Evolutionary conservation across 75 land plant genomes (phyloP), one percentile per base, ranked within the genome.

Genomic region (Chamaecyparis obtusa): DNA sequence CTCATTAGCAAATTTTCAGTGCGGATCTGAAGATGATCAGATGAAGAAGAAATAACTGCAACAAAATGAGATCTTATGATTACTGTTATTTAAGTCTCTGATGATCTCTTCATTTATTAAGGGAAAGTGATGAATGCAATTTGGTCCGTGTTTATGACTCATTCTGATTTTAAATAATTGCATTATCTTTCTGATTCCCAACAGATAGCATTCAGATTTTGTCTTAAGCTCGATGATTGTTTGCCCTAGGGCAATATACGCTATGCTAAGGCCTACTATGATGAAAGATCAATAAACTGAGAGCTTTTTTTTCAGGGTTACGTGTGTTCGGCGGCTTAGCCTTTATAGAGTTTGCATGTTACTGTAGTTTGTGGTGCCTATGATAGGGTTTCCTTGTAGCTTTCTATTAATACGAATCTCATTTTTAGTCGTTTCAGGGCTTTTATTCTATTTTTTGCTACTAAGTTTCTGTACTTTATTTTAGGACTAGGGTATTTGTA

Each of bases 141-240:
- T 79, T 79, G 82, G 82, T 79, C 82, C 82, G 82, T 79, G 82
- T 79, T 79, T 79, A 79, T 79, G 82, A 79, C 24, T 39, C 17
- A 41, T 9, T 21, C 43, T 79, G 82, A 79, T 79, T 11, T 81
- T 9, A 44, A 9, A 24, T 81, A 44, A 17, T 81, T 81, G 83
- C 51, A 44, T 2, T 2, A 0, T 24, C 1, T 9, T 72, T 44
- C 51, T 81, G 83, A 81, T 46, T 46, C 51, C 51, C 4, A 17
- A 46, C 30, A 27, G 15, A 30, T 71, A 27, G 9, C 17, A 41
- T 79, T 43, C 17, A 33, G 21, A 0, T 19, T 43, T 21, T 21
- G n/a, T 41, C 27, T 24, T 80, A 41, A 10, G 44, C 48, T 44
- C 49, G 9, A 81, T 19, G 15, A 41, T 79, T 16, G 2, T 44